Conservation (phyloP, 768 basidiomycete genomes). For the Lentinula aciculospora region DNA sequence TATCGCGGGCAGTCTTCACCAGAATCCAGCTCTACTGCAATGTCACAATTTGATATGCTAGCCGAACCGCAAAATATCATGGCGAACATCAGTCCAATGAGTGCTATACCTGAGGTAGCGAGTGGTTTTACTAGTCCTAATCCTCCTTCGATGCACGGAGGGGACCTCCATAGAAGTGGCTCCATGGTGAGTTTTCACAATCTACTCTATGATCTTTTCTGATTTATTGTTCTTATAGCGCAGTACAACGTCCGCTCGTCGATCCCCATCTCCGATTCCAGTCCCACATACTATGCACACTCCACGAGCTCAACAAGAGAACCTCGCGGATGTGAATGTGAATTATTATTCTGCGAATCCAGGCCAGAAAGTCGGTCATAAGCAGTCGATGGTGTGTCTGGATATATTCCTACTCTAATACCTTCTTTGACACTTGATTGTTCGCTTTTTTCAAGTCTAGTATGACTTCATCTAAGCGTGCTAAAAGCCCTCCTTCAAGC, state of each 20-base stretch:
- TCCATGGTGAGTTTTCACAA: slow-evolving; percentile 27
- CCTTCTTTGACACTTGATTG: neutral
- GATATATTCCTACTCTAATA: too few relatives aligned
- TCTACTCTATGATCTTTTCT: neutral
- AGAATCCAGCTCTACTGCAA: slow-evolving; percentile 48
- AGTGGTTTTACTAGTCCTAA: slow-evolving; percentile 35
- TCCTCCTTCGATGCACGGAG: slow-evolving; percentile 18
- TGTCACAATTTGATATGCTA: slow-evolving; percentile 50
- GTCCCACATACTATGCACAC: neutral
- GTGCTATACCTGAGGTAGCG: slow-evolving; percentile 49
- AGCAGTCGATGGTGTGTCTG: slow-evolving; percentile 1
- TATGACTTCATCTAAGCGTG: slow-evolving; percentile 1
- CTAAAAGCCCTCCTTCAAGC: neutral
- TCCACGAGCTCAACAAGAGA: neutral
- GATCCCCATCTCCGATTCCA: neutral
- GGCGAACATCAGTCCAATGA: slow-evolving; percentile 35
- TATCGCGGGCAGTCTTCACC: slow-evolving; percentile 42
- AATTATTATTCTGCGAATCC: neutral
- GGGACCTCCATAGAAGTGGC: slow-evolving; percentile 22
- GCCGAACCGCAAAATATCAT: slow-evolving; percentile 32
- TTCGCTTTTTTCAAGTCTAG: neutral
- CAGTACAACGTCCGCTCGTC: neutral
- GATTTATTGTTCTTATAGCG: neutral
- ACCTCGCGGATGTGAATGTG: neutral
- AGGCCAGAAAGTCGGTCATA: neutral